Percentiles rank a stretch among this genome's conserved stretches.
These are phyloP conservation scores for Mycena haematopus DNA, from an alignment of 768 basidiomycete species.

Conservation along the genomic window DNA sequence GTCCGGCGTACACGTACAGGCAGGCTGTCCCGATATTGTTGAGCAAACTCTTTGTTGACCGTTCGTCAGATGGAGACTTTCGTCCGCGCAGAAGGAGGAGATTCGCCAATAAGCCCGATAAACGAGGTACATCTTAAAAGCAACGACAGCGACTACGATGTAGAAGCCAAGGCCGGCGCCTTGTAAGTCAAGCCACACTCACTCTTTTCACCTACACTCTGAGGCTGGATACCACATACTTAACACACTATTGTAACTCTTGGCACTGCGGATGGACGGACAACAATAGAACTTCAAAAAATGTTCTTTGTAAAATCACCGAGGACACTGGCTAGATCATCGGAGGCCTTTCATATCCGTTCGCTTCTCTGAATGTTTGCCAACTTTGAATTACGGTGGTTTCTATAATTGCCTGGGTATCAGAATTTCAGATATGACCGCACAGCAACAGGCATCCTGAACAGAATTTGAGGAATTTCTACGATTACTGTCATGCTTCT, in stretches of 20 bases:
- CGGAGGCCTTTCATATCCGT: neutral
- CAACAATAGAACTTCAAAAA: neutral
- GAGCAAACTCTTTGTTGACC: neutral
- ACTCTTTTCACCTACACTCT: neutral
- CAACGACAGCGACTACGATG: slow-evolving; percentile 39
- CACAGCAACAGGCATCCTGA: slow-evolving; percentile 9
- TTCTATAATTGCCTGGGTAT: neutral
- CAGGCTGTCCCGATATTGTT: slow-evolving; percentile 24
- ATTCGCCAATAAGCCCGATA: slow-evolving; percentile 21
- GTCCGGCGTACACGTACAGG: slow-evolving; percentile 55
- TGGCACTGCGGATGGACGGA: neutral
- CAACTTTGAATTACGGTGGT: neutral
- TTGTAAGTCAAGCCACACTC: neutral
- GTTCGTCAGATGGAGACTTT: slow-evolving; percentile 55
- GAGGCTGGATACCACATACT: slow-evolving; percentile 9
- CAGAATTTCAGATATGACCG: too few relatives aligned
- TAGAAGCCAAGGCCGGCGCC: slow-evolving; percentile 36
- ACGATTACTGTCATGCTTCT: slow-evolving; percentile 7
- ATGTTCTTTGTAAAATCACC: neutral
- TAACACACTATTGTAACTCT: neutral
- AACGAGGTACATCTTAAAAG: slow-evolving; percentile 37
- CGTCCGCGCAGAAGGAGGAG: slow-evolving; percentile 43
- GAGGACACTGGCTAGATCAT: neutral
- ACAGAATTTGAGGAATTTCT: neutral
- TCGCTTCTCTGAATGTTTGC: slow-evolving; percentile 7